Conservation (phyloP, 2,329 filamentous ascomycete genomes). For the Cladosporium sp. region DNA sequence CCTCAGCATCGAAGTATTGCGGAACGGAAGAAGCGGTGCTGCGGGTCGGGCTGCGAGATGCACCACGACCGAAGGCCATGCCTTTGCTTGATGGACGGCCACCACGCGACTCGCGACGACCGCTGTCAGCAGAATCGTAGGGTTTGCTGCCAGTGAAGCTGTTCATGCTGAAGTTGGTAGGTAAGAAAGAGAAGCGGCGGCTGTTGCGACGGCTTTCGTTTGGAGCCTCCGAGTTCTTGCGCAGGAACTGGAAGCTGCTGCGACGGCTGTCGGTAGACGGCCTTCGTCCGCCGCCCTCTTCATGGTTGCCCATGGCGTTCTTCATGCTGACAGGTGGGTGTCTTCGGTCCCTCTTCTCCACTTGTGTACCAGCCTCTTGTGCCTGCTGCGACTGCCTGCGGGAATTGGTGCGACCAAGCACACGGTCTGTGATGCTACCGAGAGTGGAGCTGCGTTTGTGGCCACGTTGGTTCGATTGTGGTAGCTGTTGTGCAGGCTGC, state of each 20-base stretch:
- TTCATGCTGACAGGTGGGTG: slow-evolving; percentile 94
- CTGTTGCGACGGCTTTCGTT: slow-evolving; percentile 36
- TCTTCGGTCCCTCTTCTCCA: slow-evolving; percentile 60
- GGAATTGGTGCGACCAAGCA: slow-evolving; percentile 66
- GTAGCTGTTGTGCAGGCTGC: slow-evolving; percentile 23
- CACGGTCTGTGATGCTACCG: slow-evolving; percentile 65
- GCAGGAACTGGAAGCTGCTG: slow-evolving; percentile 47
- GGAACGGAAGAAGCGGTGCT: slow-evolving; percentile 43
- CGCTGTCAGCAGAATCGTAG: slow-evolving; percentile 27
- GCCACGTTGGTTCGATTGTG: slow-evolving; percentile 34
- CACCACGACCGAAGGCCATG: slow-evolving; percentile 42
- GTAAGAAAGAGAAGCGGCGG: slow-evolving; percentile 49
- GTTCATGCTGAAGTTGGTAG: slow-evolving; percentile 45
- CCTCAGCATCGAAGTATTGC: slow-evolving; percentile 39
- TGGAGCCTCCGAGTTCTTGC: slow-evolving; percentile 42
- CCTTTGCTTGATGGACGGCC: slow-evolving; percentile 33
- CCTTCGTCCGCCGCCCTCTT: slow-evolving; percentile 49
- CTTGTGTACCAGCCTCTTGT: slow-evolving; percentile 39
- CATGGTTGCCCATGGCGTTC: slow-evolving; percentile 57
- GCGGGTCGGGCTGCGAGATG: slow-evolving; percentile 42
- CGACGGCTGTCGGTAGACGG: slow-evolving; percentile 47
- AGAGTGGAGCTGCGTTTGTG: slow-evolving; percentile 63
- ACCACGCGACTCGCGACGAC: slow-evolving; percentile 15
- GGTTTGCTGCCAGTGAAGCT: slow-evolving; percentile 35
- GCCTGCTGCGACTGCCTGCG: slow-evolving; percentile 29